Base-by-base conservation (phyloP, 2,329 filamentous ascomycete species). In the Zymoseptoria crescenta region DNA sequence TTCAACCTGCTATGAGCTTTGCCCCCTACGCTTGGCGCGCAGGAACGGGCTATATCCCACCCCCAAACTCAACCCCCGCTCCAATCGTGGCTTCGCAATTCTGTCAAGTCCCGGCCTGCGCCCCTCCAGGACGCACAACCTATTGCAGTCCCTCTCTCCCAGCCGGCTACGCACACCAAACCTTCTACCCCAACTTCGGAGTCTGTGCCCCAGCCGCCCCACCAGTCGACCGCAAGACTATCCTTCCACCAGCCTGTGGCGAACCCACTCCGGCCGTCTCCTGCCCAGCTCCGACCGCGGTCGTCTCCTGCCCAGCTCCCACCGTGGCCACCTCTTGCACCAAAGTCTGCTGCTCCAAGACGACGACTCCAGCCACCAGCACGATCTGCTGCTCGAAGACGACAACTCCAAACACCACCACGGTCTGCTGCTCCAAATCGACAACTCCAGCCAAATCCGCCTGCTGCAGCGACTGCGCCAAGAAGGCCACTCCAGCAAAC, bases 1-100 rank as follows among this genome's bases (percentile, higher is more conserved):
- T 45, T n/a, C 49, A 51, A 5, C 51, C 51, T 28, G 13, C 19
- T 49, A 65, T 66, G 65, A 62, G 57, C 54, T 65, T 64, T 59
- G 59, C 65, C n/a, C 65, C 66, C 20, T 68, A 65, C 59, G 62
- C 61, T 51, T 69, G 67, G 67, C 65, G 63, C 57, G 64, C 62
- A 54, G 57, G 59, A 30, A 35, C 59, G 41, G 65, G 61, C 52
- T 68, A 67, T 49, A 62, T 67, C 56, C 64, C 64, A 45, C 59
- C 61, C 50, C 52, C 61, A 57, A 60, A 58, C 28, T 35, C 45
- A 50, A 20, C 13, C 8, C 24, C 49, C 49, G 35, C 35, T n/a
- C 35, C 35, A 45, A 45, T 45, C 35, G 35, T 45, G 35, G 35
- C 35, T 16, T 45, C 35, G 35, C 35, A 45, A 16, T 45, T 16